Evolutionary conservation across 208 protist species (phyloP), one percentile per base, ranked within the genome.

Genomic region (Trypanosoma scelopori): DNA sequence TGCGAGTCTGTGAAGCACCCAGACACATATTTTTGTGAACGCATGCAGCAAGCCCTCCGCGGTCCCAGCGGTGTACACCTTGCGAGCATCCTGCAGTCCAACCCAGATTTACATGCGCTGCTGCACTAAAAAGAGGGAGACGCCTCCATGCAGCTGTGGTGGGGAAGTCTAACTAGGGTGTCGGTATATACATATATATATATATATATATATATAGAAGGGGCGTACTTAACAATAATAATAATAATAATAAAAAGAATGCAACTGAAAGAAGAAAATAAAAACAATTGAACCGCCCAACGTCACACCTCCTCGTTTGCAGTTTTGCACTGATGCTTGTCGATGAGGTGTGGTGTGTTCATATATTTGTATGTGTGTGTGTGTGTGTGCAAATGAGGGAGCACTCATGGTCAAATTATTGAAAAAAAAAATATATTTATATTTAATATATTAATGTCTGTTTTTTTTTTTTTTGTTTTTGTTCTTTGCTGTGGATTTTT

Each of bases 1-100:
- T 94, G 87, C 68, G 39, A 50, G 13, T 55, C 78, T 20, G 66
- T 97, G 3, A 32, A 76, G 15, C 82, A 97, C 45, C 83, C 84
- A 12, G 69, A 85, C 42, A 22, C 25, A 7, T 90, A 87, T 72
- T 94, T 97, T 65, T 55, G 74, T 23, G 56, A 79, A 11, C 76
- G 84, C 15, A 74, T 92, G 75, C 71, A 63, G 28, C 59, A 70
- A 20, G 64, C 93, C 39, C 66, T 94, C 50, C 47, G 46, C 7
- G 83, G 84, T 50, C 46, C 68, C 25, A 74, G 60, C 25, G 83
- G 80, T 0, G 55, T 46, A 3, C 51, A 63, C 5, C 72, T 94
- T 22, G 15, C 66, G 4, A 45, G 16, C 11, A 65, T 79, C 23
- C 56, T 96, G 51, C 78, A 76, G 50, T 28, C 42, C 12, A 71